phyloP scores from a whole-genome alignment of 345 rosid species.

The Hypericum perforatum region DNA sequence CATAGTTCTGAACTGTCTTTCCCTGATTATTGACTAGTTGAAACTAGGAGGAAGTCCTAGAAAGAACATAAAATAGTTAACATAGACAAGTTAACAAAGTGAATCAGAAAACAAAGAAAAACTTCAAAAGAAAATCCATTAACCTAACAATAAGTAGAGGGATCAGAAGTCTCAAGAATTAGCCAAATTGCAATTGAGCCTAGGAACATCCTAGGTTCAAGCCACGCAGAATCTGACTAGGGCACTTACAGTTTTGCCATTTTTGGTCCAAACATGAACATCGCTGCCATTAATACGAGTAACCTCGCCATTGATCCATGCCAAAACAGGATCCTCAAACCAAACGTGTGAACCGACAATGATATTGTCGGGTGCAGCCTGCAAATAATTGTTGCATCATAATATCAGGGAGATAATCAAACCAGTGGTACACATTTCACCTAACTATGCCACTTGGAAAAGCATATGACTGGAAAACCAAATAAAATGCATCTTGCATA shows the following conservation, averaged over 20 bases:
- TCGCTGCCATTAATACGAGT: constrained; percentile 36
- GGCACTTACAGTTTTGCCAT: constrained; percentile 50
- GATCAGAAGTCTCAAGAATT: too few relatives aligned
- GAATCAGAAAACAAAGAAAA: not conserved
- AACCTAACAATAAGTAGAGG: too few relatives aligned
- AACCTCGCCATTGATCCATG: constrained; percentile 73
- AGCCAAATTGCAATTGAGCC: too few relatives aligned
- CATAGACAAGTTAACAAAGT: not conserved
- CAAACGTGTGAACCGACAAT: constrained; percentile 79
- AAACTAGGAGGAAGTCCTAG: too few relatives aligned
- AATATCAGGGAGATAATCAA: constrained; percentile 5
- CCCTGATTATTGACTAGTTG: too few relatives aligned
- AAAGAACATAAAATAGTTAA: not conserved
- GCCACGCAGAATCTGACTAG: not conserved
- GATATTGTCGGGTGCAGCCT: constrained; percentile 63
- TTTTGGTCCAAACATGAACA: constrained; percentile 37
- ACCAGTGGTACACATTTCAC: too few relatives aligned
- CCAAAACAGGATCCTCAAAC: constrained; percentile 67
- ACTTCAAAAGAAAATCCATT: too few relatives aligned
- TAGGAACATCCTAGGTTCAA: too few relatives aligned
- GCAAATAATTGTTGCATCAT: constrained; percentile 15
- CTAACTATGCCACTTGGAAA: too few relatives aligned
- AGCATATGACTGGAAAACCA: too few relatives aligned
- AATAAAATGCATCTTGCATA: too few relatives aligned
- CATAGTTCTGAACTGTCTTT: too few relatives aligned